Percentiles rank a stretch among this genome's conserved stretches.
phyloP scores from a whole-genome alignment of 176 grass and related monocot genomes.

The Olyra latifolia region DNA sequence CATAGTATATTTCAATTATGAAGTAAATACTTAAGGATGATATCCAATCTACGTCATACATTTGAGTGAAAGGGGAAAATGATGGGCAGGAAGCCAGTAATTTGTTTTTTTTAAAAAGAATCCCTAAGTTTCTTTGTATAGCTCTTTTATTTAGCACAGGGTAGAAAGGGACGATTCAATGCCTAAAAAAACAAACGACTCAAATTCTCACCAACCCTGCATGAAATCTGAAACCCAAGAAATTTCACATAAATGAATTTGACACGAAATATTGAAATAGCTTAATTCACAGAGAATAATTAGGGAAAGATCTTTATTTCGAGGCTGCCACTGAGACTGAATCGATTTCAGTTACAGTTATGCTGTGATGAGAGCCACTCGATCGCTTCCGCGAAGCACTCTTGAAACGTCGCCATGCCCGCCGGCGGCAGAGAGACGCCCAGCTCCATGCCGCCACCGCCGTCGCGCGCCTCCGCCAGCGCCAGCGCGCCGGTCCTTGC shows the following conservation, averaged over 20 bases:
- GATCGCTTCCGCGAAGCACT: constrained; percentile 16
- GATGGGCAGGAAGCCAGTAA: background rate
- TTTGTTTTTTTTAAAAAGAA: background rate
- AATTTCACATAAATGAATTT: no score
- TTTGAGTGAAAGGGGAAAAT: background rate
- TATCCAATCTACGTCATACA: background rate
- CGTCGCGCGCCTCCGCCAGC: constrained; percentile 32
- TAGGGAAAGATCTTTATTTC: no score
- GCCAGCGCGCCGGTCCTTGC: constrained; percentile 25
- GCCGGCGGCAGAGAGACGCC: constrained; percentile 26
- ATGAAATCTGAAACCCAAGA: no score
- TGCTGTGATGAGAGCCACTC: background rate
- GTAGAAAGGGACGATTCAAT: no score
- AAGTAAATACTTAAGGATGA: no score
- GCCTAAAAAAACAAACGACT: no score
- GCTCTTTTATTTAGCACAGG: background rate
- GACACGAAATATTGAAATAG: no score
- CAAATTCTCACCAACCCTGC: no score
- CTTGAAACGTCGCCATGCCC: constrained; percentile 34
- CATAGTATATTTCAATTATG: background rate
- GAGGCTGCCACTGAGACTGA: no score
- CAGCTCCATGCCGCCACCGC: constrained; percentile 33
- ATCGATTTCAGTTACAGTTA: background rate
- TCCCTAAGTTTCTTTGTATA: background rate
- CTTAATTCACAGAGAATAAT: no score